Evolutionary conservation across 805 yeast genomes (phyloP), one percentile per base, ranked within the genome.

Genomic region (Metschnikowia corniflorae): DNA sequence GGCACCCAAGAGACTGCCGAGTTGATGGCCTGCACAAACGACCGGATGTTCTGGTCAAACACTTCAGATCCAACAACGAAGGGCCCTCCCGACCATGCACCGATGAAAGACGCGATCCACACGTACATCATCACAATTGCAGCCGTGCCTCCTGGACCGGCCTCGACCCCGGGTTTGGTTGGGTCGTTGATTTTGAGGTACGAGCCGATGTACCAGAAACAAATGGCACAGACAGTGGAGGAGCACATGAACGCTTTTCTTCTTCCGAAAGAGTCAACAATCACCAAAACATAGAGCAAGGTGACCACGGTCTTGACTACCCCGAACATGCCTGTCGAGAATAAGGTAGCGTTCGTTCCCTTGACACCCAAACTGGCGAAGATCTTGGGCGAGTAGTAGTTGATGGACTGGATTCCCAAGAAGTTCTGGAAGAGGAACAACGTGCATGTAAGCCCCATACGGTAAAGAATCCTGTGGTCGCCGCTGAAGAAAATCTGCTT

Each of bases 61-160:
- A 64, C 58, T 41, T 65, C 70, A 28, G 60, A 42, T 3, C 70
- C 69, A 25, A 63, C 61, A 16, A 65, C 68, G 46, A 60, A 65
- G 6, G 69, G 70, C 15, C 68, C 68, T 1, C 65, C 68, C 6
- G 65, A 58, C 70, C 69, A 64, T 5, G 67, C 68, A 26, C 57
- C 50, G 16, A 64, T 64, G 33, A 64, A 65, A 3, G 66, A 58
- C 5, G 68, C 69, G 19, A 64, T 61, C 69, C 69, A 65, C 25
- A 65, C 49, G 44, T 64, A 65, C 68, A 65, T 63, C 57, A 62
- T 50, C n/a, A 50, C 66, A 37, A 63, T 59, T 14, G 68, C 68
- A 7, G 64, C 65, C 17, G 54, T 59, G 24, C 65, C 70, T 2
- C 65, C 70, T 17, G 65, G 67, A 14, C 67, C 68, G 7, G 65